These are phyloP conservation scores for Entomortierella lignicola DNA, from an alignment of 192 early-diverging fungal genomes.

Conservation along the genomic window DNA sequence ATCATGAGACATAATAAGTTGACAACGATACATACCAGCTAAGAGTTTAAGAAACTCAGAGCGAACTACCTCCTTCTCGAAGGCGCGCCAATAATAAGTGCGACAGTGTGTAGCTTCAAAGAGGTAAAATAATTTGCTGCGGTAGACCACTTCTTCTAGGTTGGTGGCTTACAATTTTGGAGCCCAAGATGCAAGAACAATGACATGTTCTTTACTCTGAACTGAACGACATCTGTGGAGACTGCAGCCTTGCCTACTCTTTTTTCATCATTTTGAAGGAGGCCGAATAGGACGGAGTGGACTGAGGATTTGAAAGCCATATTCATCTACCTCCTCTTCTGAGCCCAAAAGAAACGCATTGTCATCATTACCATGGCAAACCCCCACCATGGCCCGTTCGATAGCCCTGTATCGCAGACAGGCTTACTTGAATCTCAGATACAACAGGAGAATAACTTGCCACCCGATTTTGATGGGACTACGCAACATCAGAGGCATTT, in stretches of 20 bases:
- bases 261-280: neutral
- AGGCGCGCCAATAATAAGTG: too few relatives aligned
- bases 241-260: neutral
- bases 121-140: too few relatives aligned
- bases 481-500: neutral
- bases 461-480: neutral
- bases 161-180: neutral
- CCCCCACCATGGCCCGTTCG: neutral
- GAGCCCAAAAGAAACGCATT: neutral
- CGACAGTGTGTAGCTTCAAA: too few relatives aligned
- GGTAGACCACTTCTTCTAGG: too few relatives aligned
- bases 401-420: slow-evolving; percentile 2
- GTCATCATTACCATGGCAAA: neutral
- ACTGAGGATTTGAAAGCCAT: neutral
- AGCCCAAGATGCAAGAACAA: too few relatives aligned
- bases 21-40: too few relatives aligned
- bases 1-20: too few relatives aligned
- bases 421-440: neutral
- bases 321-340: neutral
- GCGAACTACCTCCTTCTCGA: too few relatives aligned
- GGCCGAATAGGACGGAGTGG: neutral
- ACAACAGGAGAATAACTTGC: neutral
- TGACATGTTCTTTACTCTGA: too few relatives aligned
- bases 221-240: neutral
- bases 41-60: too few relatives aligned